Percentiles rank a stretch among this genome's conserved stretches.
Conservation (phyloP, 371 early-diverging fungal species). For the Catenaria anguillulae region DNA sequence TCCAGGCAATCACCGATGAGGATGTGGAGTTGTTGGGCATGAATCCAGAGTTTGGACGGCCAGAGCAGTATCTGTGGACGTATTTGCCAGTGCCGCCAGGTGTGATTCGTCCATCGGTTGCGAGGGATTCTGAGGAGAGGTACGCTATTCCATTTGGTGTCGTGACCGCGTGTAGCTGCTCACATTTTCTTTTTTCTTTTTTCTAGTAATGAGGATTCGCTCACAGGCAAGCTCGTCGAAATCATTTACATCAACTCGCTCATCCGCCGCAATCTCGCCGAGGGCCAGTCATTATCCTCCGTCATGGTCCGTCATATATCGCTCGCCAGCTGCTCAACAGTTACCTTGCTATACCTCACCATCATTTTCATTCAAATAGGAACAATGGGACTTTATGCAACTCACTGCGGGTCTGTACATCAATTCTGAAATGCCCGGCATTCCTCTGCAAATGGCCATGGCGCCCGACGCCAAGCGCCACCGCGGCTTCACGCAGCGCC, state of each 20-base stretch:
- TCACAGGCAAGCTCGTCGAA: conserved; percentile 96
- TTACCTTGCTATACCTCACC: too few relatives aligned
- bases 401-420: conserved; percentile 93
- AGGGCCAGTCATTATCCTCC: conserved; percentile 60
- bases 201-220: conserved; percentile 92
- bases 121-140: conserved; percentile 64
- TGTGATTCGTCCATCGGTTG: conserved; percentile 95
- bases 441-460: conserved; percentile 14
- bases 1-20: conserved; percentile 74
- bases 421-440: conserved; percentile 81
- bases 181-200: too few relatives aligned
- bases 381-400: conserved; percentile 98
- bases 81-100: conserved; percentile 93
- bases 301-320: conserved; percentile 43
- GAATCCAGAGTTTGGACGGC: conserved; percentile 67
- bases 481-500: conserved; percentile 88
- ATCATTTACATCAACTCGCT: conserved; percentile 87
- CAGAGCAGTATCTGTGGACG: conserved; percentile 86
- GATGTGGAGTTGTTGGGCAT: conserved; percentile 92
- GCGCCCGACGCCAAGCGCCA: conserved; percentile 40
- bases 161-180: too few relatives aligned
- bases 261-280: conserved; percentile 65
- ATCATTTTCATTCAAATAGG: conserved; percentile 21
- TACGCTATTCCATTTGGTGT: conserved; percentile 10
- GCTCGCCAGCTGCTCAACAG: too few relatives aligned